Conservation (phyloP, 345 rosid genomes). For the Salix udensis region DNA sequence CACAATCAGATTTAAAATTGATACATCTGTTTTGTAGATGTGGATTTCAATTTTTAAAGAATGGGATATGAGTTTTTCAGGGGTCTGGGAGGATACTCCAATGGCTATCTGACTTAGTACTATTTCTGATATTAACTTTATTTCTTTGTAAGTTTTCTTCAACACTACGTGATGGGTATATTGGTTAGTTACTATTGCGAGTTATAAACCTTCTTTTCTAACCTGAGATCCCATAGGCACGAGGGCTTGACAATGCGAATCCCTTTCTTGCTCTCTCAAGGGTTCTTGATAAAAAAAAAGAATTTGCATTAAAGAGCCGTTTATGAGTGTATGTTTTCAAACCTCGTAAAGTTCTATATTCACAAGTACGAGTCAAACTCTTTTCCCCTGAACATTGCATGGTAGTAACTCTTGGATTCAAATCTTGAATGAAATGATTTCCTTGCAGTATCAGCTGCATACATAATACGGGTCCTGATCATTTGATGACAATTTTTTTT, state of each 20-base stretch:
- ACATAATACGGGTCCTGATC: background rate
- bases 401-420: no score
- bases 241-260: background rate
- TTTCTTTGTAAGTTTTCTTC: background rate
- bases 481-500: background rate
- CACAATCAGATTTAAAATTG: background rate
- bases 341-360: no score
- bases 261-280: background rate
- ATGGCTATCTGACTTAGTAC: background rate
- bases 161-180: background rate
- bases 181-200: background rate
- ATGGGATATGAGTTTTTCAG: background rate
- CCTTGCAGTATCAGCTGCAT: background rate
- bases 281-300: background rate
- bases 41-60: background rate
- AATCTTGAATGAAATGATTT: no score
- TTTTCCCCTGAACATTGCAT: no score
- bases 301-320: background rate
- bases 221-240: background rate
- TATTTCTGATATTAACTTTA: background rate
- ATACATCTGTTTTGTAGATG: background rate
- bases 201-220: background rate
- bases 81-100: background rate
- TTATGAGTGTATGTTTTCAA: no score
- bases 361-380: no score